Evolutionary conservation across 176 grass and related monocot genomes (phyloP).

Genomic region (Eleusine coracana): DNA sequence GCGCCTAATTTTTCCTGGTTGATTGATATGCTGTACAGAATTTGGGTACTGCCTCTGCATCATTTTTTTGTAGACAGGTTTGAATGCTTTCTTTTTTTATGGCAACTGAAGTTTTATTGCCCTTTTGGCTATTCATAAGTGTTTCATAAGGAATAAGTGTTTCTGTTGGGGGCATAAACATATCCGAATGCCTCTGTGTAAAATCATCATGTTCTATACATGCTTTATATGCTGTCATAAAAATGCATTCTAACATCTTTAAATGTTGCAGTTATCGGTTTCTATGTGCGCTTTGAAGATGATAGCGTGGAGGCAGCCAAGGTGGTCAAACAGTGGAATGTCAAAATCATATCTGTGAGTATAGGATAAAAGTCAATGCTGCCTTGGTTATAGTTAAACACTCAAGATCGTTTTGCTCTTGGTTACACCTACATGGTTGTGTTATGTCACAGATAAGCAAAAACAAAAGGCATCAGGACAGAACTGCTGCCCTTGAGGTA

Average conservation of each 20-base stretch:
- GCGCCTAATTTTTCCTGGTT: too few relatives aligned
- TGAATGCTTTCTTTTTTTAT: background rate
- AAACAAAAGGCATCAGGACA: constrained; percentile 97
- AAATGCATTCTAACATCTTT: constrained; percentile 37
- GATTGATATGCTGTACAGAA: background rate
- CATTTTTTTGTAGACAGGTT: background rate
- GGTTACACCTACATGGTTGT: constrained; percentile 23
- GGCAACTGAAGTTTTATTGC: background rate
- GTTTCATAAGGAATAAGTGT: background rate
- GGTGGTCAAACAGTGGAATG: constrained; percentile 96
- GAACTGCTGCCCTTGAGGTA: constrained; percentile 89
- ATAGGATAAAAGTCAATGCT: constrained; percentile 10
- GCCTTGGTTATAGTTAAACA: background rate
- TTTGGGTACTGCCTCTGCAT: too few relatives aligned
- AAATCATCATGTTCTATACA: background rate
- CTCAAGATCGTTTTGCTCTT: background rate
- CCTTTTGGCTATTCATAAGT: background rate
- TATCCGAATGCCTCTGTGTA: background rate
- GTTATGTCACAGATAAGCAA: constrained; percentile 77
- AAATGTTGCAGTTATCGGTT: constrained; percentile 74
- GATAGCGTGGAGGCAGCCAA: constrained; percentile 96
- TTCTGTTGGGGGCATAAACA: background rate
- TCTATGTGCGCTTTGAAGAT: constrained; percentile 96
- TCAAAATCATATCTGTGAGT: constrained; percentile 93
- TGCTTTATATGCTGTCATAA: background rate